Percentiles rank a stretch among this genome's conserved stretches.
These are phyloP conservation scores for Verticillium nonalfalfae DNA, from an alignment of 2,329 filamentous ascomycete species.

Conservation along the genomic window DNA sequence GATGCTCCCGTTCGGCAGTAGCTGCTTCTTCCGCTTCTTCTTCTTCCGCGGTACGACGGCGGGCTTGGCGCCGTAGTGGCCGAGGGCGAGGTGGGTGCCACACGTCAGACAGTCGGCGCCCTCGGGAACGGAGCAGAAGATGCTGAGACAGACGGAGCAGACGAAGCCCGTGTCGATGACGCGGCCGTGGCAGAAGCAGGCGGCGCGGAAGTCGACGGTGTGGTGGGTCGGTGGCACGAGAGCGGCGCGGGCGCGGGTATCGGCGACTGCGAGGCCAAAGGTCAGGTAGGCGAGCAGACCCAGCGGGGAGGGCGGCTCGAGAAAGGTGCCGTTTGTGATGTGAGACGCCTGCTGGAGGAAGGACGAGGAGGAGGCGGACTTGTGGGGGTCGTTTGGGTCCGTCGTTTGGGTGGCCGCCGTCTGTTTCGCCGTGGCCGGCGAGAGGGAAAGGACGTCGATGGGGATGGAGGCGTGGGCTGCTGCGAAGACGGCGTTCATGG, in stretches of 20 bases:
- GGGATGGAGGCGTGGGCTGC: conserved; percentile 82
- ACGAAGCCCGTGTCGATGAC: conserved; percentile 93
- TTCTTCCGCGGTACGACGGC: conserved; percentile 67
- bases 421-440: conserved; percentile 18
- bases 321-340: conserved; percentile 53
- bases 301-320: conserved; percentile 48
- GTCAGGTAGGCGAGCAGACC: conserved; percentile 89
- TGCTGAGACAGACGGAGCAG: conserved; percentile 93
- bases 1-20: conserved; percentile 36
- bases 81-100: conserved; percentile 71
- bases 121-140: conserved; percentile 66
- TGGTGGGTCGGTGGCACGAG: conserved; percentile 76
- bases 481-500: conserved; percentile 98
- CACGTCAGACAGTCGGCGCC: conserved; percentile 75
- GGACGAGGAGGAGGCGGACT: conserved; percentile 62
- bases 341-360: conserved; percentile 85
- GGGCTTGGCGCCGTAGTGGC: conserved; percentile 68
- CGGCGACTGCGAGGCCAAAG: conserved; percentile 82
- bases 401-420: not conserved
- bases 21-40: conserved; percentile 67
- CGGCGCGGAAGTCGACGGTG: conserved; percentile 92
- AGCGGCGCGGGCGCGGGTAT: conserved; percentile 46
- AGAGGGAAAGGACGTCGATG: conserved; percentile 85
- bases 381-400: not conserved
- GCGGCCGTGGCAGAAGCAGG: conserved; percentile 90